Conservation (phyloP, 768 basidiomycete species). For the Tricholoma hemisulphureum region DNA sequence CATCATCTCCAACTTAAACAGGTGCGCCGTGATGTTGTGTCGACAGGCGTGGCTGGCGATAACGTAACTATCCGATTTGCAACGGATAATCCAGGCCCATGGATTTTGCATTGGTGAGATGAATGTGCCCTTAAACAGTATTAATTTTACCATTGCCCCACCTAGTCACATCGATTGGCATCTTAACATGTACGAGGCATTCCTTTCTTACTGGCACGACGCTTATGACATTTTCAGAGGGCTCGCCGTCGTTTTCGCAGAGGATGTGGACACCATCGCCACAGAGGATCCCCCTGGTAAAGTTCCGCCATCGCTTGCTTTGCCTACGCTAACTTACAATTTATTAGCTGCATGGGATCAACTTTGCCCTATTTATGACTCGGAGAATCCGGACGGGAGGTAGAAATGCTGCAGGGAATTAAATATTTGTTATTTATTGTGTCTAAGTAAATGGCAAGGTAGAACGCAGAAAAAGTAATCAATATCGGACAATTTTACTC, state of each 20-base stretch:
- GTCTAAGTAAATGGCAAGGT: too few relatives aligned
- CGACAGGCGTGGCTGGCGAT: constrained; percentile 23
- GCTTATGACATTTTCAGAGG: constrained; percentile 6
- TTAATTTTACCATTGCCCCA: constrained; percentile 4
- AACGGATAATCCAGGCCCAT: constrained; percentile 61
- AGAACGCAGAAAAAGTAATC: too few relatives aligned
- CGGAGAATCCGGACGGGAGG: background rate
- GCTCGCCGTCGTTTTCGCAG: constrained; percentile 21
- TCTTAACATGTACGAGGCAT: constrained; percentile 25
- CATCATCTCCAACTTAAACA: background rate
- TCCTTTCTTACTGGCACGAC: background rate
- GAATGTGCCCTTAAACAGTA: too few relatives aligned
- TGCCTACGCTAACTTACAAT: background rate
- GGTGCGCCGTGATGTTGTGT: constrained; percentile 47
- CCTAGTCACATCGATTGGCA: constrained; percentile 37
- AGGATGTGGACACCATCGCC: constrained; percentile 2
- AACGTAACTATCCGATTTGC: constrained; percentile 51
- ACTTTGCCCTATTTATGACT: constrained; percentile 2
- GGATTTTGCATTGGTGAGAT: constrained; percentile 36
- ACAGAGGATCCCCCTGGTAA: background rate
- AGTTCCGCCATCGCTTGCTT: background rate
- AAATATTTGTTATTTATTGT: too few relatives aligned
- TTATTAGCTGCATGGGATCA: background rate
- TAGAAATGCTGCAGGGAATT: too few relatives aligned
- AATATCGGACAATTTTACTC: too few relatives aligned